Percentiles rank a stretch among this genome's conserved stretches.
Conservation (phyloP, 345 rosid genomes). For the Gossypium australe region DNA sequence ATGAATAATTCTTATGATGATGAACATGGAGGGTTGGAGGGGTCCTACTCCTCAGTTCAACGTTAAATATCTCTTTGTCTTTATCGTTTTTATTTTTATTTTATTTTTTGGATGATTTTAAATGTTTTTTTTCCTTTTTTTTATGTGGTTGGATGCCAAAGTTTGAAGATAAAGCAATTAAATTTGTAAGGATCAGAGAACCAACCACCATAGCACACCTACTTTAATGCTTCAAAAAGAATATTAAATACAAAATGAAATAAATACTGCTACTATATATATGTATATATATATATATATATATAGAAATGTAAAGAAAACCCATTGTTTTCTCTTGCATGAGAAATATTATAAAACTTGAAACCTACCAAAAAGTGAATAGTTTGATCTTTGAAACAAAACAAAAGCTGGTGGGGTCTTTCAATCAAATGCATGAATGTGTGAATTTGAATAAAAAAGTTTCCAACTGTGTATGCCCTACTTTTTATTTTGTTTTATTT, state of each 20-base stretch:
- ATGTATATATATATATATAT: neutral
- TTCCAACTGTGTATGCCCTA: conserved; percentile 7
- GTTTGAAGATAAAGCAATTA: conserved; percentile 62
- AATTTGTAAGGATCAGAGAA: conserved; percentile 30
- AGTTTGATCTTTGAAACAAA: neutral
- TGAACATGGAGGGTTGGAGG: conserved; percentile 15
- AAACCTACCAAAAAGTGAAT: neutral
- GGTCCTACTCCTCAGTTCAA: conserved; percentile 31
- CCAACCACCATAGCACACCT: conserved; percentile 50
- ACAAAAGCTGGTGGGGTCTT: conserved; percentile 12
- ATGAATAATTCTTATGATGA: conserved; percentile 22
- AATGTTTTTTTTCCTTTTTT: neutral
- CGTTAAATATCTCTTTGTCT: conserved; percentile 50
- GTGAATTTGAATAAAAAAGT: conserved; percentile 10
- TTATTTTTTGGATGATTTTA: neutral
- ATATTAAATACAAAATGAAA: conserved; percentile 7
- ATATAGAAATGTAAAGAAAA: neutral
- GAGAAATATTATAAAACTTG: neutral
- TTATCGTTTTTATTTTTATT: conserved; percentile 4
- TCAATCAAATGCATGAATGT: conserved; percentile 13
- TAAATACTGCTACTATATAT: neutral
- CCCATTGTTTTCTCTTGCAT: neutral
- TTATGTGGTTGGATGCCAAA: conserved; percentile 40
- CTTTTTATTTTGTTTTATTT: neutral
- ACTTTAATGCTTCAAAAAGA: conserved; percentile 26